Conservation (phyloP, 345 rosid genomes). For the Salix exigua region DNA sequence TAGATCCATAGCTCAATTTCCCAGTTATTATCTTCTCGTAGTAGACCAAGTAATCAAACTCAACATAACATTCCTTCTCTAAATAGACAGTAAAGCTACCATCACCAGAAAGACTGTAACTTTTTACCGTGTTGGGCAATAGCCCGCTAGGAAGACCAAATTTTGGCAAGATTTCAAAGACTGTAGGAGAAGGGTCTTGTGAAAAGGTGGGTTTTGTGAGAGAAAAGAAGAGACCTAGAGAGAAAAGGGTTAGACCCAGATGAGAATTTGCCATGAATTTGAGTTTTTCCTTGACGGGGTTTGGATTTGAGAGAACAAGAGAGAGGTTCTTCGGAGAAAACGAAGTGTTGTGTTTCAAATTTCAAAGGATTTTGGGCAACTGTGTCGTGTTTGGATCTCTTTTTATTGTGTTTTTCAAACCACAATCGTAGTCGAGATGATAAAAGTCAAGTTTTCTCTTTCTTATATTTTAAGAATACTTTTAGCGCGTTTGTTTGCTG, state of each 20-base stretch:
- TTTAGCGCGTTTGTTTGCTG: no score
- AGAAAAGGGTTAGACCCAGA: constrained; percentile 4
- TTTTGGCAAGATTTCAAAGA: constrained; percentile 76
- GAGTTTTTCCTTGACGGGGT: not conserved
- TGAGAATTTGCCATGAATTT: not conserved
- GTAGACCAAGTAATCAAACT: constrained; percentile 80
- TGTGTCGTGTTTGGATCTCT: not conserved
- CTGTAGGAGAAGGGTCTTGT: constrained; percentile 33
- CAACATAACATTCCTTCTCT: constrained; percentile 50
- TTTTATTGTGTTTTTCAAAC: not conserved
- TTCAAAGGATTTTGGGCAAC: not conserved
- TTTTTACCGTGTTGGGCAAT: constrained; percentile 54
- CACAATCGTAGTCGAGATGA: no score
- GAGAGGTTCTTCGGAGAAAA: not conserved
- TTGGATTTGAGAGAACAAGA: not conserved
- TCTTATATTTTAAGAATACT: no score
- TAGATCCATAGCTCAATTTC: constrained; percentile 64
- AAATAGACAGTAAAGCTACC: constrained; percentile 57
- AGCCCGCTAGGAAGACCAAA: constrained; percentile 89
- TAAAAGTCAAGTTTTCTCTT: no score
- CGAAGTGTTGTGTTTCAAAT: not conserved
- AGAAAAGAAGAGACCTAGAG: constrained; percentile 23
- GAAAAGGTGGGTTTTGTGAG: constrained; percentile 16
- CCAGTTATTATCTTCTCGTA: constrained; percentile 70
- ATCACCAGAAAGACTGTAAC: constrained; percentile 59